A percentile compares a stretch with the other conserved stretches of the same genome.
These are phyloP conservation scores for Mortierella hygrophila DNA, from an alignment of 192 early-diverging fungal species.

Conservation along the genomic window DNA sequence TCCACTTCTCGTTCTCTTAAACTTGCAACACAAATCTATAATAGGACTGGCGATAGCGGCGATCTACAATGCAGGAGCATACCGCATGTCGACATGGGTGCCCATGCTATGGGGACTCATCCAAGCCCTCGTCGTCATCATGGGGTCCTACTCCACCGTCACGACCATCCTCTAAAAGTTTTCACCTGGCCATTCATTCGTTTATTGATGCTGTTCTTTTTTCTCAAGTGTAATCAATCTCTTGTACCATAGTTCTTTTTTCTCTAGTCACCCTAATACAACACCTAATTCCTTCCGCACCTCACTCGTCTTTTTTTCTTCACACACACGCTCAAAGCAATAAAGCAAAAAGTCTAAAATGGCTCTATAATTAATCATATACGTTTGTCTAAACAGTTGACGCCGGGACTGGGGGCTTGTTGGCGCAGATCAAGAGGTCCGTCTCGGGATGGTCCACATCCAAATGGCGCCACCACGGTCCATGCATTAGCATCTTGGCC, in stretches of 20 bases:
- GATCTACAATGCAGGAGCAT: slow-evolving; percentile 72
- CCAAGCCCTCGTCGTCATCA: slow-evolving; percentile 71
- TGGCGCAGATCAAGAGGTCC: slow-evolving; percentile 38
- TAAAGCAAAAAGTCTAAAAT: not conserved
- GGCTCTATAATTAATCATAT: not conserved
- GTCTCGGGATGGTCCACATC: slow-evolving; percentile 23
- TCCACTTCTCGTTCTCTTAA: not conserved
- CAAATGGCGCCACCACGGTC: slow-evolving; percentile 57
- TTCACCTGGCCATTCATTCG: not conserved
- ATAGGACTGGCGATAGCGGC: slow-evolving; percentile 68
- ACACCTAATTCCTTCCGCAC: too few species aligned
- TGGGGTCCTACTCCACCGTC: slow-evolving; percentile 71
- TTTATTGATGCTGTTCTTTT: not conserved
- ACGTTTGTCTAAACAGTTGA: not conserved
- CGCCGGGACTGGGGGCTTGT: slow-evolving; percentile 10
- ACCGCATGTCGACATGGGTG: slow-evolving; percentile 80
- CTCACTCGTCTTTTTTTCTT: too few species aligned
- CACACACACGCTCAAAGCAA: too few species aligned
- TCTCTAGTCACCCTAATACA: too few species aligned
- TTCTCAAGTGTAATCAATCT: not conserved
- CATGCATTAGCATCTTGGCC: slow-evolving; percentile 58
- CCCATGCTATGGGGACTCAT: slow-evolving; percentile 78
- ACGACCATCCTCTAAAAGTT: slow-evolving; percentile 62
- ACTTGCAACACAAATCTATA: not conserved
- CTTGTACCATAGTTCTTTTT: too few species aligned